Percentiles rank a stretch among this genome's conserved stretches.
phyloP scores from a whole-genome alignment of 1,139 yeast species.

The Starmera stellimalicola region DNA sequence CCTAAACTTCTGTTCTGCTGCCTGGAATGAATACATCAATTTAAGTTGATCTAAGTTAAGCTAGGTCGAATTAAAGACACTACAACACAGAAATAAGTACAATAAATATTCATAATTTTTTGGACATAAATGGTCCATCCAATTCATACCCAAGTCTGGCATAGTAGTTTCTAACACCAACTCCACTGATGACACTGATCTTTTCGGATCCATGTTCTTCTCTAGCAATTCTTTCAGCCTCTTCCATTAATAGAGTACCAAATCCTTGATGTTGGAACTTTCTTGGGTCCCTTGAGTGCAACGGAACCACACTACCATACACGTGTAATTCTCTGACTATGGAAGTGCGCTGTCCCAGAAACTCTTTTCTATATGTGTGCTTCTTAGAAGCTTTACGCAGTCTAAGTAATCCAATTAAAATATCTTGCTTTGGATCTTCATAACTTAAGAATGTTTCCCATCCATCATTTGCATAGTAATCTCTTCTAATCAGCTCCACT shows the following conservation, averaged over 20 bases:
- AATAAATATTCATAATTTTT: constrained; percentile 29
- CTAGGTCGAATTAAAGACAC: neutral
- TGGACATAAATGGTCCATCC: constrained; percentile 97
- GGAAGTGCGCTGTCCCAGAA: constrained; percentile 76
- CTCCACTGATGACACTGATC: constrained; percentile 92
- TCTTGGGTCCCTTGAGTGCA: constrained; percentile 95
- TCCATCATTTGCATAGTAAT: constrained; percentile 95
- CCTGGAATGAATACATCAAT: constrained; percentile 39
- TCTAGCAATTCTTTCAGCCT: constrained; percentile 89
- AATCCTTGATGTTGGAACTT: constrained; percentile 99
- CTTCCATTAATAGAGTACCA: constrained; percentile 96
- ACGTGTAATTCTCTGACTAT: constrained; percentile 94
- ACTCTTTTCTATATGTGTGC: constrained; percentile 85
- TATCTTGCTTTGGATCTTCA: constrained; percentile 97
- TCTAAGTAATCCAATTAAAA: constrained; percentile 81
- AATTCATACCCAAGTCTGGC: constrained; percentile 83
- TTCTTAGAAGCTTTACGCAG: constrained; percentile 84
- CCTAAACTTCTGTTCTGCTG: constrained; percentile 41
- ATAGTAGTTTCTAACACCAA: constrained; percentile 94
- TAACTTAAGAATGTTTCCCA: constrained; percentile 97
- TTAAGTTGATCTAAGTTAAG: neutral
- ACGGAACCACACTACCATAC: constrained; percentile 94
- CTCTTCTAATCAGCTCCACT: constrained; percentile 90
- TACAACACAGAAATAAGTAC: neutral
- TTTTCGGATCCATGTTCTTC: constrained; percentile 93